Percentiles rank a stretch among this genome's conserved stretches.
These are phyloP conservation scores for Paramecium pentaurelia DNA, from an alignment of 73 alveolate species.

Conservation along the genomic window DNA sequence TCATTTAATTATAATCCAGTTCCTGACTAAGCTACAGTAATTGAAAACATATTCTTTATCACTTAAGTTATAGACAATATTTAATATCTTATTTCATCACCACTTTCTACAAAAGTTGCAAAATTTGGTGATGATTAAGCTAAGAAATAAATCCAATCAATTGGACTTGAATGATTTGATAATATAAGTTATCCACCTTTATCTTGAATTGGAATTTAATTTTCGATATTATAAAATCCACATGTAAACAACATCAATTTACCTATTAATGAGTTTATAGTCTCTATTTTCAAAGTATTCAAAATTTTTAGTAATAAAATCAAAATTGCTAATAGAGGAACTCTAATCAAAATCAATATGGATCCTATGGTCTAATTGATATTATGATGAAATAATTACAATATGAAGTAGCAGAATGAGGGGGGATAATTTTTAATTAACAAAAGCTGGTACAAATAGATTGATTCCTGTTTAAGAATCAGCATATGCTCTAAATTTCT, in stretches of 20 bases:
- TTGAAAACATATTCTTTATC: not conserved
- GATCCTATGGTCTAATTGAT: slow-evolving; percentile 22
- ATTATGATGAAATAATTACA: not conserved
- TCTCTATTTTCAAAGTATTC: not conserved
- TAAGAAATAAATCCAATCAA: slow-evolving; percentile 28
- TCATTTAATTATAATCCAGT: not conserved
- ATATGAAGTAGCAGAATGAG: not conserved
- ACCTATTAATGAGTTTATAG: not conserved
- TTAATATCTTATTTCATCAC: not conserved
- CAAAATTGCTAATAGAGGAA: slow-evolving; percentile 22
- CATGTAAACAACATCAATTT: slow-evolving; percentile 30
- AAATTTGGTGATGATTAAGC: not conserved
- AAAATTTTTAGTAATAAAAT: not conserved
- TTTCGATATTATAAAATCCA: slow-evolving; percentile 35
- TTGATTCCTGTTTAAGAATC: slow-evolving; percentile 59
- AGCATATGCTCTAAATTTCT: slow-evolving; percentile 61
- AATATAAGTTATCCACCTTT: slow-evolving; percentile 32
- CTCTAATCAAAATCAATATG: slow-evolving; percentile 22
- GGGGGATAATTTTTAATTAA: slow-evolving; percentile 8
- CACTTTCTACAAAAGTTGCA: not conserved
- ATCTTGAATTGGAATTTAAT: slow-evolving; percentile 12
- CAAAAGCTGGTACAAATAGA: slow-evolving; percentile 47
- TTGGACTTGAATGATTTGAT: slow-evolving; percentile 56
- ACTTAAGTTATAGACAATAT: not conserved
- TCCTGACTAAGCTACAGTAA: not conserved